Conservation (phyloP, 2,329 filamentous ascomycete species). For the Alternaria rosae region DNA sequence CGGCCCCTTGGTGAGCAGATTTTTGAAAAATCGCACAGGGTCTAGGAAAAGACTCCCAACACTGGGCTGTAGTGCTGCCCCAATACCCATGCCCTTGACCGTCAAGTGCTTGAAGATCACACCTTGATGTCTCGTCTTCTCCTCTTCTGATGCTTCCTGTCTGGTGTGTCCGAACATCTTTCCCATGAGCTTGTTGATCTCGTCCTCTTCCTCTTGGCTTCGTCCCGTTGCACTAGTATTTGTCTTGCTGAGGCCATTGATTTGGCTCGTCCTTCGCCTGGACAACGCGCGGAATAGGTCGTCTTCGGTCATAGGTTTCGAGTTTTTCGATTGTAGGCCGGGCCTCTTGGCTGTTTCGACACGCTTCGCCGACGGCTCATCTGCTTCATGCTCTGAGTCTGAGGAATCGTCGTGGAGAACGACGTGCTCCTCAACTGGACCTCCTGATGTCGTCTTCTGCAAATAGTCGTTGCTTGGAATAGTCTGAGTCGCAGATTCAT, state of each 20-base stretch:
- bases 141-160: constrained; percentile 71
- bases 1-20: constrained; percentile 56
- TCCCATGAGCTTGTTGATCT: constrained; percentile 70
- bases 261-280: constrained; percentile 54
- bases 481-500: not conserved
- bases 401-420: constrained; percentile 24
- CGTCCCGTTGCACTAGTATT: constrained; percentile 34
- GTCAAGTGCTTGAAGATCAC: constrained; percentile 71
- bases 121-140: constrained; percentile 73
- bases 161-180: constrained; percentile 73
- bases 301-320: constrained; percentile 56
- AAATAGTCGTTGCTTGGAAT: not conserved
- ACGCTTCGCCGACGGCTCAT: constrained; percentile 29
- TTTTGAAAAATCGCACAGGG: constrained; percentile 62
- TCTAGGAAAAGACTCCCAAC: constrained; percentile 68
- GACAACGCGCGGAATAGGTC: constrained; percentile 61
- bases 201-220: constrained; percentile 53
- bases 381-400: constrained; percentile 33
- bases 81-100: constrained; percentile 67
- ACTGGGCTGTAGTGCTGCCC: constrained; percentile 68
- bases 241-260: constrained; percentile 28
- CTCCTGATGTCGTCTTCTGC: constrained; percentile 2
- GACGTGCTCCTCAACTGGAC: constrained; percentile 22
- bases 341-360: constrained; percentile 26
- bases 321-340: constrained; percentile 24